Base-by-base conservation (phyloP, 2,329 filamentous ascomycete genomes). In the Arthroderma uncinatum region DNA sequence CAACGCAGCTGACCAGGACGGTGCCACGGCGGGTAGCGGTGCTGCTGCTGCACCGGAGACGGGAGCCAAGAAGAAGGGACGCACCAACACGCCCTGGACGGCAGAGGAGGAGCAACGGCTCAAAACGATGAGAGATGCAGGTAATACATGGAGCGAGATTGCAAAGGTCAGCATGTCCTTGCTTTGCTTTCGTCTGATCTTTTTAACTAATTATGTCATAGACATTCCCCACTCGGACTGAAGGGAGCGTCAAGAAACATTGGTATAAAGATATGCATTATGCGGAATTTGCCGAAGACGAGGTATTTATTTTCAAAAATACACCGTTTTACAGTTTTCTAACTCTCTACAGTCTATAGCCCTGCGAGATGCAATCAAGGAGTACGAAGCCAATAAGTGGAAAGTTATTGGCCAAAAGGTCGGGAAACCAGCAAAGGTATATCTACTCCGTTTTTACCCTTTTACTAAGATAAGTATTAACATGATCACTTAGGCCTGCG, bases 191-290 rank as follows among this genome's bases (percentile, higher is more conserved):
- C 37, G 54, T 48, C 23, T 37, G 1, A 14, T 52, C 16, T 36
- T 53, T 28, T 21, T 55, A 54, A 57, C 50, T 54, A 8, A 25
- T 30, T 30, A 4, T 36, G 21, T 36, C 40, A 21, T 63, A 94
- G 88, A 91, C 87, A 1, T 98, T 98, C 70, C 92, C 93, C 9
- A 85, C 83, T 23, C 82, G 93, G 66, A 98, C 93, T 42, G 93
- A 98, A 74, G 93, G 93, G 6, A 96, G 91, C 67, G 93, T 98
- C 21, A 98, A 97, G 79, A 98, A 97, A 75, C 93, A 98, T 72
- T 98, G 93, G 92, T 97, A 98, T 74, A 97, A 97, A 88, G 93
- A 98, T 66, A 98, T 98, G 93, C 93, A 98, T 70, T 97, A 97
- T 71, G 93, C 93, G 63, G 93, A 97, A 70, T 97, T 98, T 71